Conservation (phyloP, 176 grass and related monocot genomes). For the Guadua angustifolia region DNA sequence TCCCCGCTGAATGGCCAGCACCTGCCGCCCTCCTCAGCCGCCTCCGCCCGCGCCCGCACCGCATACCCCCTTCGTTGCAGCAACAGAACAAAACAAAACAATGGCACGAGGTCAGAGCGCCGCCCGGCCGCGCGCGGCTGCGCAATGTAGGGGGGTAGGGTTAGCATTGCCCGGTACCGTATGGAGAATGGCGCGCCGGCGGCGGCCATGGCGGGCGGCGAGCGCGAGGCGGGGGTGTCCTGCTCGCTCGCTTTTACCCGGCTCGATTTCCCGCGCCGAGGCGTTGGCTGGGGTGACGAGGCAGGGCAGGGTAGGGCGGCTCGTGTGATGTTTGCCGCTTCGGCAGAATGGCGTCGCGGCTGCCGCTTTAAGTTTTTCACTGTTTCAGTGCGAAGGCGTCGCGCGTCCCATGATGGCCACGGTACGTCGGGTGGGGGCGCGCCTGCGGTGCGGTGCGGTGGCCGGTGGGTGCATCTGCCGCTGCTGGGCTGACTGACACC, state of each 20-base stretch:
- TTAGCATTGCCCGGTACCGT: constrained; percentile 19
- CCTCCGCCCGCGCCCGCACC: constrained; percentile 33
- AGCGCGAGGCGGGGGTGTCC: neutral
- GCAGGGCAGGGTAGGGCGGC: neutral
- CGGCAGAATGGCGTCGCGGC: neutral
- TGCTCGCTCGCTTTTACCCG: neutral
- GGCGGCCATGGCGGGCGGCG: constrained; percentile 27
- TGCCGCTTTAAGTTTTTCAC: neutral
- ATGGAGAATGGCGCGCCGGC: constrained; percentile 50
- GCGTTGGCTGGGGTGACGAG: neutral
- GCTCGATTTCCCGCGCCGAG: constrained; percentile 16
- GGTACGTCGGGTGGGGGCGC: neutral
- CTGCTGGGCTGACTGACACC: neutral
- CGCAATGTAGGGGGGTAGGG: neutral
- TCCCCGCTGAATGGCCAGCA: constrained; percentile 53
- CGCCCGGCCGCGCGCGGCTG: neutral
- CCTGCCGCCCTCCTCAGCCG: constrained; percentile 20
- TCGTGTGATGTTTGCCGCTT: neutral
- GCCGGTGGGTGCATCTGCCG: neutral
- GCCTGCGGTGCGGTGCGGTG: neutral
- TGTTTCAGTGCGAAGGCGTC: neutral
- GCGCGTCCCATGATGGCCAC: neutral
- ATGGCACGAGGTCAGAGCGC: neutral
- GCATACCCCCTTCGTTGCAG: constrained; percentile 43
- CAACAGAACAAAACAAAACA: neutral